Percentiles rank a stretch among this genome's conserved stretches.
Conservation (phyloP, 2,329 filamentous ascomycete genomes). For the Penicillium italicum region DNA sequence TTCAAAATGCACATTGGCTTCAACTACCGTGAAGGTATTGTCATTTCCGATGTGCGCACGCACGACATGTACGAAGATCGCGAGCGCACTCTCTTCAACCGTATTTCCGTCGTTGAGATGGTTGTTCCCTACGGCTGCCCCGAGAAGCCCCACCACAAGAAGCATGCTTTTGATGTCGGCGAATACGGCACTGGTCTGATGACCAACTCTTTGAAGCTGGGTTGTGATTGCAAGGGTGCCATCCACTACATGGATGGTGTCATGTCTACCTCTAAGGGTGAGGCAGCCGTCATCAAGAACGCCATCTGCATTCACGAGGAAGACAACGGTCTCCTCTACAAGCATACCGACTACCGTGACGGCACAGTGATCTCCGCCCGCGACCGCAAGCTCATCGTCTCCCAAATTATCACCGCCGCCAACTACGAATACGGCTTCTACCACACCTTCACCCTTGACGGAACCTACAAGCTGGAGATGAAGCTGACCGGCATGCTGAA, state of each 20-base stretch:
- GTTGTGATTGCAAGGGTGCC: slow-evolving; percentile 31
- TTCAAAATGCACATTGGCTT: slow-evolving; percentile 45
- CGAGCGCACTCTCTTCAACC: slow-evolving; percentile 31
- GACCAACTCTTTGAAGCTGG: slow-evolving; percentile 30
- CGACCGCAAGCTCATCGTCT: slow-evolving; percentile 77
- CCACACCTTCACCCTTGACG: slow-evolving; percentile 87
- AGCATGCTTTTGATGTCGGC: slow-evolving; percentile 30
- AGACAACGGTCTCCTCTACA: slow-evolving; percentile 46
- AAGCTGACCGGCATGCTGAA: slow-evolving; percentile 88
- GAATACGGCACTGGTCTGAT: slow-evolving; percentile 28
- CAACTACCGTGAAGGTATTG: slow-evolving; percentile 54
- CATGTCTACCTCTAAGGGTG: slow-evolving; percentile 23
- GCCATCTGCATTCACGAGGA: slow-evolving; percentile 32
- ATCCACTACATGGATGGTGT: slow-evolving; percentile 30
- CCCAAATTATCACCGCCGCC: slow-evolving; percentile 87
- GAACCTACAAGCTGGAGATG: slow-evolving; percentile 84
- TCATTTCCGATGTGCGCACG: slow-evolving; percentile 48
- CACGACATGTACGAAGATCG: slow-evolving; percentile 29
- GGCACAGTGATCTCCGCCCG: slow-evolving; percentile 80
- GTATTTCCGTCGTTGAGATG: slow-evolving; percentile 30
- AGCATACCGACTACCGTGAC: slow-evolving; percentile 87
- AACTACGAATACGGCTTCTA: slow-evolving; percentile 88
- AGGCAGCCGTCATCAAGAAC: slow-evolving; percentile 25
- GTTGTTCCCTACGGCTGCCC: slow-evolving; percentile 29
- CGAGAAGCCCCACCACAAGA: slow-evolving; percentile 28